Evolutionary conservation across 192 early-diverging fungal genomes (phyloP), one percentile per base, ranked within the genome.

Genomic region (Phlyctochytrium bullatum): DNA sequence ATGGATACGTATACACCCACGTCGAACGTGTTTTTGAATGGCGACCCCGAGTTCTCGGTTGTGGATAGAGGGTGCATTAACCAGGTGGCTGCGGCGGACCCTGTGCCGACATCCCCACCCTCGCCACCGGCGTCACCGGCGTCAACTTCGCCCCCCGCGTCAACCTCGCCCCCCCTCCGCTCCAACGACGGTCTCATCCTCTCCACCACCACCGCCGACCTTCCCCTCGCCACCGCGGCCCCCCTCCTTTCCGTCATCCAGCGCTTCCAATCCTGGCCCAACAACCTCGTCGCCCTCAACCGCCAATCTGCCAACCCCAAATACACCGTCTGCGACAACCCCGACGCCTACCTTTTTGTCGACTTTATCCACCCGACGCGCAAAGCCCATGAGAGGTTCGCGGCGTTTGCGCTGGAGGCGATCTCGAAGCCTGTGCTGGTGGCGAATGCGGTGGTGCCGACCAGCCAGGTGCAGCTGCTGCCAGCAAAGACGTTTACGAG

Each of bases 381-480:
- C 52, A 30, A n/a, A 23, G 10, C 27, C 62, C 36, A 12, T 30
- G 60, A 30, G 60, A 31, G 23, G 62, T 17, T 20, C 14, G 10
- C 20, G 31, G 12, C 6, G 52, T 20, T 50, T 35, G 62, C 52
- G 52, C 36, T 4, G 3, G 27, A 64, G 27, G 17, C 27, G 27
- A 6, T 16, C 51, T 20, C 23, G 52, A 29, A 52, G 24, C 2
- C 52, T 53, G 16, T 56, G 24, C 17, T 30, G 20, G 51, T 33
- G 36, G 36, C 52, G 52, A 10, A 64, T 23, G 17, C 23, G n/a
- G 23, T 51, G 24, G 36, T 50, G 62, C 16, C 62, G 62, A 35
- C 40, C 36, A 12, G 62, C 31, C 62, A 52, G n/a, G 62, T 59
- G 57, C 16, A 28, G 57, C 25, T 33, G 64, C 64, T 23, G 64